Evolutionary conservation across 495 filamentous ascomycete genomes (phyloP).

Genomic region (Tuber brumale): DNA sequence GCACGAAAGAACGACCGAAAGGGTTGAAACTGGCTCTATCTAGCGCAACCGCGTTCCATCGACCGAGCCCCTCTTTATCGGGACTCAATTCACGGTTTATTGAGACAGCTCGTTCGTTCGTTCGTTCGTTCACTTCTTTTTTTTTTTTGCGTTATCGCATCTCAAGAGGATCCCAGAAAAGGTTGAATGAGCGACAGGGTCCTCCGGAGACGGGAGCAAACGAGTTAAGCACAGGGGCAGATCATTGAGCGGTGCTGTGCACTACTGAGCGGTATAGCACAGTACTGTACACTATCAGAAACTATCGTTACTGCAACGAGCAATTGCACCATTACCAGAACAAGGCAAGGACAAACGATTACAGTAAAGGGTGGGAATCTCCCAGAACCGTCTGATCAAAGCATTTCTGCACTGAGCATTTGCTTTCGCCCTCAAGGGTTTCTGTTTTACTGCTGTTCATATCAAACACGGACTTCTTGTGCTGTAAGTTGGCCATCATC

Average conservation of each 20-base stretch:
- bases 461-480: neutral
- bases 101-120: neutral
- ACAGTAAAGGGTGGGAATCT: neutral
- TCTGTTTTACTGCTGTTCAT: neutral
- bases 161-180: neutral
- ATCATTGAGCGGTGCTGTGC: neutral
- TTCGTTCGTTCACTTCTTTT: neutral
- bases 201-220: neutral
- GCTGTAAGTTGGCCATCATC: neutral
- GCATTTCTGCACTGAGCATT: neutral
- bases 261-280: neutral
- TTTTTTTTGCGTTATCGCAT: neutral
- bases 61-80: neutral
- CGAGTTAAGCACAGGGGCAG: neutral
- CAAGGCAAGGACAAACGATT: neutral
- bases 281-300: neutral
- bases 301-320: neutral
- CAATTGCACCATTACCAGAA: neutral
- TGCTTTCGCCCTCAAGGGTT: neutral
- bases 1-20: neutral
- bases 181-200: neutral
- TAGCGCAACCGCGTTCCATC: neutral
- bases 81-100: neutral
- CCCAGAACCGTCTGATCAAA: neutral
- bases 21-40: conserved; percentile 1